phyloP scores from a whole-genome alignment of 257 asterid genomes.

The Jaltomata sinuosa region DNA sequence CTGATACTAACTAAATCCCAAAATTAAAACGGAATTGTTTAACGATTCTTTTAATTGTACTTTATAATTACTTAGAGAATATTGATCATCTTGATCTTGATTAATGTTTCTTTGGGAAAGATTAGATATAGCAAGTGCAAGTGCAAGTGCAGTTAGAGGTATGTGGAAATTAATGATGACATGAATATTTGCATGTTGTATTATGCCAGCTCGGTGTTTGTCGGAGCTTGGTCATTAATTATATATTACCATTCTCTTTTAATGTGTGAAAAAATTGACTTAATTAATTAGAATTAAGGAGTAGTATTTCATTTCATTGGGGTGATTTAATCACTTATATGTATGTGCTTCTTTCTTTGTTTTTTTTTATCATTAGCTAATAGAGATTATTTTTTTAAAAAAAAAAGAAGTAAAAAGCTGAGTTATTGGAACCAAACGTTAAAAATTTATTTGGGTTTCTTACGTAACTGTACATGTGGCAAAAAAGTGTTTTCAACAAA shows the following conservation, averaged over 20 bases:
- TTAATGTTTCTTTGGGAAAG: background rate
- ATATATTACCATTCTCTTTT: background rate
- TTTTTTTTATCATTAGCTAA: too few species aligned
- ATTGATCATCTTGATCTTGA: background rate
- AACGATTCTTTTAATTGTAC: too few species aligned
- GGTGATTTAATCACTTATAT: background rate
- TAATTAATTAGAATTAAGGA: background rate
- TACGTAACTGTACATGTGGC: too few species aligned
- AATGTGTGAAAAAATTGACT: background rate
- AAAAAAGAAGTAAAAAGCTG: too few species aligned
- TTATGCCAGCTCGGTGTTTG: background rate
- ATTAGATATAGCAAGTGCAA: background rate
- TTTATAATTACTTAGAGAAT: background rate
- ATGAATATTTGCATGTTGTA: background rate
- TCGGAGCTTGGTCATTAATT: slow-evolving; percentile 1
- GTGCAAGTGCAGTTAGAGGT: background rate
- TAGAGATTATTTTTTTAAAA: too few species aligned
- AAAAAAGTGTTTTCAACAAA: too few species aligned
- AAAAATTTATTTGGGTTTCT: too few species aligned
- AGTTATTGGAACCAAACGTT: too few species aligned
- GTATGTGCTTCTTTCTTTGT: background rate
- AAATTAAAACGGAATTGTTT: too few species aligned
- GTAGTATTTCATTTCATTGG: background rate
- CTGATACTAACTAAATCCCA: background rate
- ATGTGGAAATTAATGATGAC: background rate